These are phyloP conservation scores for Mycena capillaripes DNA, from an alignment of 768 basidiomycete genomes.

Conservation along the genomic window DNA sequence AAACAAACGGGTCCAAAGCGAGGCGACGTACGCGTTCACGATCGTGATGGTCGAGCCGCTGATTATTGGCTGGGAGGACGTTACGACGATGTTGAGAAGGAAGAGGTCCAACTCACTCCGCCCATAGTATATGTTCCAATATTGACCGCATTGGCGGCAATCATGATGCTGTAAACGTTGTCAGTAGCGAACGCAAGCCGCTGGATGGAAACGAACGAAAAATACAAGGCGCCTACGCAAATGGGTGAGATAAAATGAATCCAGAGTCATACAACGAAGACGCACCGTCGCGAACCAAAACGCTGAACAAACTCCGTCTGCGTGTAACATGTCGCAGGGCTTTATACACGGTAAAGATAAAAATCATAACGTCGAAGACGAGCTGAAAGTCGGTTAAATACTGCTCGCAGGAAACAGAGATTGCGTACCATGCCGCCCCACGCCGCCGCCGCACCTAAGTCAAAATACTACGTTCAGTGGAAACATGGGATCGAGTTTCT, in stretches of 20 bases:
- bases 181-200: neutral
- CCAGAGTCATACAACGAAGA: neutral
- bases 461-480: neutral
- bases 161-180: slow-evolving; percentile 20
- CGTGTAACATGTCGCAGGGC: slow-evolving; percentile 17
- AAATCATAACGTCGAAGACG: slow-evolving; percentile 39
- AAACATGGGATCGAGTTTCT: neutral
- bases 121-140: slow-evolving; percentile 24
- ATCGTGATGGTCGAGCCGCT: slow-evolving; percentile 21
- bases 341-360: slow-evolving; percentile 39
- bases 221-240: slow-evolving; percentile 27
- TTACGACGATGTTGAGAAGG: neutral
- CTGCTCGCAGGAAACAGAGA: neutral
- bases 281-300: slow-evolving; percentile 33
- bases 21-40: slow-evolving; percentile 22
- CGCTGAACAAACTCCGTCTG: slow-evolving; percentile 1
- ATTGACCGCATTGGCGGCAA: slow-evolving; percentile 24
- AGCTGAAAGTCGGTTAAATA: slow-evolving; percentile 10
- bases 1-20: neutral
- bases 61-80: slow-evolving; percentile 16
- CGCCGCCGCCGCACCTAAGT: neutral
- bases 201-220: slow-evolving; percentile 21
- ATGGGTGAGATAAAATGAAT: neutral
- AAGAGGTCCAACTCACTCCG: slow-evolving; percentile 30
- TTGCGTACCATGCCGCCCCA: slow-evolving; percentile 6